Percentiles rank a stretch among this genome's conserved stretches.
Evolutionary conservation across 2,329 filamentous ascomycete genomes (phyloP).

Genomic region (Cyclaneusma minus): DNA sequence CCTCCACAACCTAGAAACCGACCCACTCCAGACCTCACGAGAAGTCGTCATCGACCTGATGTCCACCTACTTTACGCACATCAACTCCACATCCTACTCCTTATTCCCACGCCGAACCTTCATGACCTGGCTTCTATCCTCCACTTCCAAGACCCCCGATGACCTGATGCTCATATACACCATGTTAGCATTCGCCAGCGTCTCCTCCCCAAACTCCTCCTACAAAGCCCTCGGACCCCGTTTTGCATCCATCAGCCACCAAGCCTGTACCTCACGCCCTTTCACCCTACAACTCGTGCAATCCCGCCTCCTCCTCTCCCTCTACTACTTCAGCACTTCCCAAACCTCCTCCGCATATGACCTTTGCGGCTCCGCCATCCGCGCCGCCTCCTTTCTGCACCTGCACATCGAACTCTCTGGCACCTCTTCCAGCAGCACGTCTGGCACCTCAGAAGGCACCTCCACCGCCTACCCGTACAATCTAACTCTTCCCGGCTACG

Average conservation of each 20-base stretch:
- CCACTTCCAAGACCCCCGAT: constrained; percentile 28
- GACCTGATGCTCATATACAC: constrained; percentile 46
- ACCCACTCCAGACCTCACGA: constrained; percentile 37
- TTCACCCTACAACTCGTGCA: constrained; percentile 51
- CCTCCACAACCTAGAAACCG: constrained; percentile 1
- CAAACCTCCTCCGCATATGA: constrained; percentile 47
- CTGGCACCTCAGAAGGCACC: constrained; percentile 27
- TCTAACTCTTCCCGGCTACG: constrained; percentile 38
- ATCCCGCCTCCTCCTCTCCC: constrained; percentile 46
- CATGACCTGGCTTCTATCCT: constrained; percentile 32
- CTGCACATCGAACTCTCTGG: constrained; percentile 52
- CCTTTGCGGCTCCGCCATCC: constrained; percentile 44
- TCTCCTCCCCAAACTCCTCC: constrained; percentile 33
- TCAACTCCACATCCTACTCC: constrained; percentile 35
- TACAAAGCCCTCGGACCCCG: constrained; percentile 26
- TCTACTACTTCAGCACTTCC: constrained; percentile 49
- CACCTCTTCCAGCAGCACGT: no score
- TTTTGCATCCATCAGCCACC: constrained; percentile 39
- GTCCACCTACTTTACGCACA: constrained; percentile 38
- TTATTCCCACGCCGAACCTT: constrained; percentile 40
- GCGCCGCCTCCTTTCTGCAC: constrained; percentile 40
- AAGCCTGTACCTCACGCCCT: constrained; percentile 35
- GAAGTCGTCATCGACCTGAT: constrained; percentile 33
- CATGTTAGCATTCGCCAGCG: constrained; percentile 38
- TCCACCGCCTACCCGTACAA: constrained; percentile 35